A percentile compares a stretch with the other conserved stretches of the same genome.
Evolutionary conservation across 345 rosid species (phyloP).

Genomic region (Rhodamnia argentea): DNA sequence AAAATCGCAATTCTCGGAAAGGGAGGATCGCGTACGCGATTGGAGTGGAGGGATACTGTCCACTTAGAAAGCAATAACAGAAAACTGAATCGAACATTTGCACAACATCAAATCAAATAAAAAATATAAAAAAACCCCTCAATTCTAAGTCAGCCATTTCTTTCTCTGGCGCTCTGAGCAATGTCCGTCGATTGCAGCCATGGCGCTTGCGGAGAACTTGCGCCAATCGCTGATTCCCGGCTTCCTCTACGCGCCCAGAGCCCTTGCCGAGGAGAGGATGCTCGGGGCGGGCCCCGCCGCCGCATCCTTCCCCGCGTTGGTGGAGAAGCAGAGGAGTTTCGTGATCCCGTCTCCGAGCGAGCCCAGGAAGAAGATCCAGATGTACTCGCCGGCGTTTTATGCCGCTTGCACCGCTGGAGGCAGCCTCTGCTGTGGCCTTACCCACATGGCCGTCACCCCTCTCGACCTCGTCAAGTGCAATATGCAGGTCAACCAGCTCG

Average conservation of each 20-base stretch:
- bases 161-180: not conserved
- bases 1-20: not conserved
- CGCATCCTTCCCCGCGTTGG: slow-evolving; percentile 13
- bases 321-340: slow-evolving; percentile 5
- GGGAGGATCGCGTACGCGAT: not conserved
- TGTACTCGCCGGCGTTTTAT: slow-evolving; percentile 85
- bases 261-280: slow-evolving; percentile 21
- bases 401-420: slow-evolving; percentile 92
- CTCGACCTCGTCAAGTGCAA: slow-evolving; percentile 99
- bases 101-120: not conserved
- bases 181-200: not conserved
- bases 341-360: slow-evolving; percentile 54
- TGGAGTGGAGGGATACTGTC: not conserved
- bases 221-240: slow-evolving; percentile 46
- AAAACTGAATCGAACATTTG: not conserved
- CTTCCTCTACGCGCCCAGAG: slow-evolving; percentile 52
- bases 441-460: slow-evolving; percentile 94
- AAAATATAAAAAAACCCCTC: not conserved
- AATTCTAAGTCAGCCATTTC: not conserved
- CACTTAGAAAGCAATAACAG: not conserved
- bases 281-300: not conserved
- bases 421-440: slow-evolving; percentile 86
- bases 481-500: slow-evolving; percentile 62
- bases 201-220: slow-evolving; percentile 40
- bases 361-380: slow-evolving; percentile 62